Evolutionary conservation across 2,329 filamentous ascomycete species (phyloP).

Genomic region (Chrysosporium keratinophilum): DNA sequence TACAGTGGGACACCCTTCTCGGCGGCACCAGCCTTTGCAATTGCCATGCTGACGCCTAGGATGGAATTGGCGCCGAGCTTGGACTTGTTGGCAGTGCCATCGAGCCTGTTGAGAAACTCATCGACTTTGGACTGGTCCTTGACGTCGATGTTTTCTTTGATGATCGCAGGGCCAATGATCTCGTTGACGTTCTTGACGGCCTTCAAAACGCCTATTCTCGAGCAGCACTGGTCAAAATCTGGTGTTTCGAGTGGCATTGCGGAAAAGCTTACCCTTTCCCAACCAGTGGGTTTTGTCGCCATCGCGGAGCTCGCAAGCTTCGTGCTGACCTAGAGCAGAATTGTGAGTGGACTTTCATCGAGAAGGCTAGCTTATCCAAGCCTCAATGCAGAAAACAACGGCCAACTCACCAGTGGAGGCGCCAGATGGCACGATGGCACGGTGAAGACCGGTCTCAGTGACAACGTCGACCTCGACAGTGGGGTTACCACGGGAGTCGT

Average conservation of each 20-base stretch:
- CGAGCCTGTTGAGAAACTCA: slow-evolving; percentile 73
- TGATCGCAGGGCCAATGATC: slow-evolving; percentile 66
- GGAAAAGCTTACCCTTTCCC: slow-evolving; percentile 56
- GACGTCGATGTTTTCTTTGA: slow-evolving; percentile 72
- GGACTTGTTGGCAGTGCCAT: slow-evolving; percentile 76
- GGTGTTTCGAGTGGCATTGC: not conserved
- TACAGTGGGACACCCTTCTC: slow-evolving; percentile 83
- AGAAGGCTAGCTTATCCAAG: no score
- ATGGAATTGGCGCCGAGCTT: slow-evolving; percentile 84
- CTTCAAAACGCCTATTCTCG: slow-evolving; percentile 54
- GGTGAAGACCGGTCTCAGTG: slow-evolving; percentile 92
- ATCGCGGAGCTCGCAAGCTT: slow-evolving; percentile 84
- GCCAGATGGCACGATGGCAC: slow-evolving; percentile 92
- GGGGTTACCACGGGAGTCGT: slow-evolving; percentile 96
- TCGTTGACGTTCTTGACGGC: slow-evolving; percentile 80
- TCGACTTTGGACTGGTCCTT: slow-evolving; percentile 80
- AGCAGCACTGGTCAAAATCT: not conserved
- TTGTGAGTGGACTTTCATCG: not conserved
- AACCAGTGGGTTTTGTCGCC: slow-evolving; percentile 78
- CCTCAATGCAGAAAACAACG: no score
- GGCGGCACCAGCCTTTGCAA: slow-evolving; percentile 80
- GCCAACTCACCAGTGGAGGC: slow-evolving; percentile 71
- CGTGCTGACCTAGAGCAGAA: slow-evolving; percentile 59
- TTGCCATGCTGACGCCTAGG: slow-evolving; percentile 70
- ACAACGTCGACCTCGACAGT: slow-evolving; percentile 97